Evolutionary conservation across 1,139 yeast species (phyloP).

Genomic region (Candida sanyaensis): DNA sequence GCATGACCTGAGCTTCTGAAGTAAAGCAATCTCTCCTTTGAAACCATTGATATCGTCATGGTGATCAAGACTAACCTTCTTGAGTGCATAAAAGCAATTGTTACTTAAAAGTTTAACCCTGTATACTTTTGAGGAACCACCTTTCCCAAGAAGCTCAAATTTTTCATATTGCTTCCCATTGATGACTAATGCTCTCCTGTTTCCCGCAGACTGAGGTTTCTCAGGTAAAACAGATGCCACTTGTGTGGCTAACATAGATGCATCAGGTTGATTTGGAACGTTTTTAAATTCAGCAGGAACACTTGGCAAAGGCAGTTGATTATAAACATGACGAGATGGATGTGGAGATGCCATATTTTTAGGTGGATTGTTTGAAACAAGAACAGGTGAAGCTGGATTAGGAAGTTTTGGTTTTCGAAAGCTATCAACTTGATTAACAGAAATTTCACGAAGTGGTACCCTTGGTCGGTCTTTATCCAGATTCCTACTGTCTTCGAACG

Average conservation of each 20-base stretch:
- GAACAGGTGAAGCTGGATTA: conserved; percentile 3
- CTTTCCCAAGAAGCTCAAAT: conserved; percentile 80
- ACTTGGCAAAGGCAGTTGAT: background rate
- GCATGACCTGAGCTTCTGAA: conserved; percentile 59
- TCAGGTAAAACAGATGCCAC: conserved; percentile 8
- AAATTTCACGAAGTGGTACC: conserved; percentile 16
- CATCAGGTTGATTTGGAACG: conserved; percentile 4
- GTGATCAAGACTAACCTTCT: conserved; percentile 78
- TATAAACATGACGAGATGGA: background rate
- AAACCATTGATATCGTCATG: conserved; percentile 79
- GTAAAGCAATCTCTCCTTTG: conserved; percentile 85
- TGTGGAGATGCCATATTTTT: conserved; percentile 10
- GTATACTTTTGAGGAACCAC: conserved; percentile 93
- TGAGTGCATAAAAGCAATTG: conserved; percentile 72
- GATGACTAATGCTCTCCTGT: conserved; percentile 32
- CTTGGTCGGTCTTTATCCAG: conserved; percentile 17
- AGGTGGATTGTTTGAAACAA: conserved; percentile 5
- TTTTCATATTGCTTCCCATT: conserved; percentile 72
- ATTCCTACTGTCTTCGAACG: conserved; percentile 13
- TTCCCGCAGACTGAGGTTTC: conserved; percentile 17
- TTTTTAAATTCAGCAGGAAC: conserved; percentile 1
- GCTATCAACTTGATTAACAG: conserved; percentile 13
- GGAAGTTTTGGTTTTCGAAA: conserved; percentile 21
- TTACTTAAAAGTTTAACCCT: conserved; percentile 61
- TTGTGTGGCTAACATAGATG: conserved; percentile 4